Evolutionary conservation across 768 basidiomycete genomes (phyloP).

Genomic region (Boletus eberwhitei): DNA sequence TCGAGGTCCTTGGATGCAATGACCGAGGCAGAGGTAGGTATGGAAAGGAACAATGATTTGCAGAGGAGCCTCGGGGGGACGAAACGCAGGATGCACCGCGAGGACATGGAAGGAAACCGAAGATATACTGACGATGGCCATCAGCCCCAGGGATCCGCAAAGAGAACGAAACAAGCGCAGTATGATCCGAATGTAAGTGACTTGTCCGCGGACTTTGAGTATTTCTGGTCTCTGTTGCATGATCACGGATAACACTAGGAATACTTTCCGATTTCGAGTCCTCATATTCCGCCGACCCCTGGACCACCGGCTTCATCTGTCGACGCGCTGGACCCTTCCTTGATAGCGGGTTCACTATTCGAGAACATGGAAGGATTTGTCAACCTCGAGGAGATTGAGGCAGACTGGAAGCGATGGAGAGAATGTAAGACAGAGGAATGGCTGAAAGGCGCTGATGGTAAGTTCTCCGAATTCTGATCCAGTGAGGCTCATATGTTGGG

Average conservation of each 20-base stretch:
- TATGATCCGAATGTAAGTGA: constrained; percentile 20
- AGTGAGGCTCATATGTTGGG: not conserved
- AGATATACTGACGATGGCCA: constrained; percentile 1
- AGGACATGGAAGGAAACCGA: constrained; percentile 10
- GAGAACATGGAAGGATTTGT: constrained; percentile 19
- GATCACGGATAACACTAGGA: constrained; percentile 7
- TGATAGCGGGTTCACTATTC: constrained; percentile 17
- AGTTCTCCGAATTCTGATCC: not conserved
- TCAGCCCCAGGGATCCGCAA: constrained; percentile 8
- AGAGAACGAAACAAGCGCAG: constrained; percentile 15
- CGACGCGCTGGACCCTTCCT: constrained; percentile 1
- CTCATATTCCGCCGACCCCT: constrained; percentile 19
- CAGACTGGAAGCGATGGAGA: constrained; percentile 27
- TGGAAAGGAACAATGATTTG: constrained; percentile 1
- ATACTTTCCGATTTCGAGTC: constrained; percentile 23
- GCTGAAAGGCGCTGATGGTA: constrained; percentile 31
- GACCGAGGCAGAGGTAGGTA: constrained; percentile 5
- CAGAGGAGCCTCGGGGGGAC: constrained; percentile 1
- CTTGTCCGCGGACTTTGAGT: not conserved
- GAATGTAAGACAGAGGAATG: constrained; percentile 30
- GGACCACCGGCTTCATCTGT: not conserved
- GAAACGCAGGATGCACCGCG: constrained; percentile 15
- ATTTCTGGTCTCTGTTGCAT: not conserved
- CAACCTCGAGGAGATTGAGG: constrained; percentile 20
- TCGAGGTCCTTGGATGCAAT: constrained; percentile 9